Evolutionary conservation across 1,284 basidiomycete species (phyloP), one percentile per base, ranked within the genome.

Genomic region (Tilletia walkeri): DNA sequence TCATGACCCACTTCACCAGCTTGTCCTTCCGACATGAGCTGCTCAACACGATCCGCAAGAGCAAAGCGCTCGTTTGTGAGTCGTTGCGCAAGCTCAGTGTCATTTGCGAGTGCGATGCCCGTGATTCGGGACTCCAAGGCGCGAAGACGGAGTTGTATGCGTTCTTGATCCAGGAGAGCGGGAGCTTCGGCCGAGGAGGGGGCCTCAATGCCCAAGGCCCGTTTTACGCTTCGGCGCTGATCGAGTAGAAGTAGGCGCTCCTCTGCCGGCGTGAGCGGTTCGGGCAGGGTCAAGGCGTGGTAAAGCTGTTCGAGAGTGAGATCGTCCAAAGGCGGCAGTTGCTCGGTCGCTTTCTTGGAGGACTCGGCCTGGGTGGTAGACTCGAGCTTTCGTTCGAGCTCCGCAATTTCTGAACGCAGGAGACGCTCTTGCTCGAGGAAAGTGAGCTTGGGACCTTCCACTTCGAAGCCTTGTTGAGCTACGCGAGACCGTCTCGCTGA

Each of bases 251-350:
- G 72, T 53, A 75, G 54, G n/a, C 76, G 69, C 12, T 48, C 50
- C 18, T 78, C 75, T 38, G 76, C 74, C 12, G 65, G 38, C 30
- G 70, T 73, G 4, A 74, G 69, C 7, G 73, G 70, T 14, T 73
- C 73, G 0, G 79, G 72, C 12, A 75, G 65, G 48, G 77, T 72
- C 47, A 82, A 65, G 5, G 78, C 80, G 36, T 72, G 75, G 66
- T 82, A 80, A 34, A 82, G 67, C 66, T 79, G 74, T 34, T 80
- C 80, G 30, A 82, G 71, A 38, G 69, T 70, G 41, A 73, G 71
- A 16, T 82, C 80, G 63, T 82, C 80, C 0, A 82, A 67, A 53
- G 75, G 73, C 3, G 80, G 80, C 30, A 82, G 63, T n/a, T 80
- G 39, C 50, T 71, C 50, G 10, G 78, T 76, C 3, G 72, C 71